A percentile compares a stretch with the other conserved stretches of the same genome.
Evolutionary conservation across 176 grass and related monocot species (phyloP).

Genomic region (Cenchrus americanus): DNA sequence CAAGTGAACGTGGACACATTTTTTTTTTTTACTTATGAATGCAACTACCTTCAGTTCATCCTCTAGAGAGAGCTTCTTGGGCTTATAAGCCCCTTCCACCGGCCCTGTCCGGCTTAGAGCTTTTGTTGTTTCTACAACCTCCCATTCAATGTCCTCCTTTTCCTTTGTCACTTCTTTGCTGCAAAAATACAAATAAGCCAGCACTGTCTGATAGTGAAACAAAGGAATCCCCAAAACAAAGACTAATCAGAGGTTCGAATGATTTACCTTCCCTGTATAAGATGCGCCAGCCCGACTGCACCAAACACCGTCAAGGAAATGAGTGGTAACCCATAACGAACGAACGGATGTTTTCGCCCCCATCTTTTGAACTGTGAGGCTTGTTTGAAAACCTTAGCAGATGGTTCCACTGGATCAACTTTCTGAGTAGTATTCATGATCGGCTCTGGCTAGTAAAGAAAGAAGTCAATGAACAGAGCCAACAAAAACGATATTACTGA

Average conservation of each 20-base stretch:
- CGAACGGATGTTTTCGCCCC: constrained; percentile 75
- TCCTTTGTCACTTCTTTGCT: constrained; percentile 95
- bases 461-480: neutral
- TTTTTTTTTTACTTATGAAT: constrained; percentile 5
- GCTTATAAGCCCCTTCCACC: constrained; percentile 72
- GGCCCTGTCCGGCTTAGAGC: constrained; percentile 76
- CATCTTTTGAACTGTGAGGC: constrained; percentile 78
- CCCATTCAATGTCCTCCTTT: constrained; percentile 96
- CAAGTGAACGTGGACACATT: neutral
- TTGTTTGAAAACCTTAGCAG: constrained; percentile 48
- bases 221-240: neutral
- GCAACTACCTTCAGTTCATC: constrained; percentile 77
- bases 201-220: constrained; percentile 27
- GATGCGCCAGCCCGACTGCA: constrained; percentile 75
- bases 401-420: constrained; percentile 33
- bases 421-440: constrained; percentile 52
- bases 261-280: constrained; percentile 84
- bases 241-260: neutral
- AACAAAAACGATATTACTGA: neutral
- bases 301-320: constrained; percentile 97
- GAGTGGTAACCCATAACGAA: constrained; percentile 78
- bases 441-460: constrained; percentile 5
- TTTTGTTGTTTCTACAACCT: constrained; percentile 84
- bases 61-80: constrained; percentile 81
- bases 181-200: constrained; percentile 33